These are phyloP conservation scores for Glycyrrhiza uralensis DNA, from an alignment of 306 rosid species.

Conservation along the genomic window DNA sequence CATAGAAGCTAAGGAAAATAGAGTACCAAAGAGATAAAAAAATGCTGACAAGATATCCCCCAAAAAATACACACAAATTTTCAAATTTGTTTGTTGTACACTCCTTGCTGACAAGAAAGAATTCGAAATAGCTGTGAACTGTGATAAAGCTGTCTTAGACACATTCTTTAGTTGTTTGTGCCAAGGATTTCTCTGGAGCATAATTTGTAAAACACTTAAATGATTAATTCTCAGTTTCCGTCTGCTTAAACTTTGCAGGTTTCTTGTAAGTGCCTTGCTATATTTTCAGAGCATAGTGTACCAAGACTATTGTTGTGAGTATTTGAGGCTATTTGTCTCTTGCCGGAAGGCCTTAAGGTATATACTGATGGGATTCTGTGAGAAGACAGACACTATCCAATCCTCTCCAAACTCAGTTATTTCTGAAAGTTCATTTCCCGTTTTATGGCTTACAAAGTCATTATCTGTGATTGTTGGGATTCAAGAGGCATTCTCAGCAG, in stretches of 20 bases:
- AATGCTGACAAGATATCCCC: background rate
- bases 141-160: background rate
- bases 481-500: slow-evolving; percentile 43
- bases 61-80: background rate
- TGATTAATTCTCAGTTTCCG: slow-evolving; percentile 4
- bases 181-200: background rate
- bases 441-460: slow-evolving; percentile 76
- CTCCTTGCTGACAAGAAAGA: slow-evolving; percentile 7
- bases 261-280: slow-evolving; percentile 55
- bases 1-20: background rate
- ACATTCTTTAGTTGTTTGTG: slow-evolving; percentile 10
- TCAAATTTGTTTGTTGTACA: background rate
- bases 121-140: background rate
- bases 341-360: slow-evolving; percentile 76
- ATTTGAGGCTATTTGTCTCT: slow-evolving; percentile 66
- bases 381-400: slow-evolving; percentile 38
- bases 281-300: slow-evolving; percentile 30
- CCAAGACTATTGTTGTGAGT: slow-evolving; percentile 42
- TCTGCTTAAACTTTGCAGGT: slow-evolving; percentile 55
- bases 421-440: slow-evolving; percentile 49
- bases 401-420: slow-evolving; percentile 35
- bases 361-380: slow-evolving; percentile 44
- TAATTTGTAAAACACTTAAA: slow-evolving; percentile 9
- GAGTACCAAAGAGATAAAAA: background rate
- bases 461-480: slow-evolving; percentile 47